phyloP scores from a whole-genome alignment of 2,329 filamentous ascomycete species.

The Esteya vermicola region DNA sequence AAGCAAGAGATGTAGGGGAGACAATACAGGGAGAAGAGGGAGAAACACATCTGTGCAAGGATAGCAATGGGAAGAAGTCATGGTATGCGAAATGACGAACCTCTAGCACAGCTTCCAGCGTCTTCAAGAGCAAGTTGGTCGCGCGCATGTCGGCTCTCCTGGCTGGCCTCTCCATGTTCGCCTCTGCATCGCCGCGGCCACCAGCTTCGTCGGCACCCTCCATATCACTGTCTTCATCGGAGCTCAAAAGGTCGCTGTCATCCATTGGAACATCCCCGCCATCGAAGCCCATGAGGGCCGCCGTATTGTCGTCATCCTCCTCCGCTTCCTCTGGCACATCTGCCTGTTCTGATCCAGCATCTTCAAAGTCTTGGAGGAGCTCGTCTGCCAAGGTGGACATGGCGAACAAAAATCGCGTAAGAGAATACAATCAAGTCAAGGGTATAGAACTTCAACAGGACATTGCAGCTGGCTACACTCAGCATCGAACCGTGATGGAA shows the following conservation, averaged over 20 bases:
- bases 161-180: constrained; percentile 72
- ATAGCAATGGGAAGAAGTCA: too few relatives aligned
- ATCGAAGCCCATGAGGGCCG: constrained; percentile 20
- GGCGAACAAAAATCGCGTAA: not conserved
- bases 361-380: constrained; percentile 80
- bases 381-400: constrained; percentile 93
- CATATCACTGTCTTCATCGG: constrained; percentile 47
- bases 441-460: not conserved
- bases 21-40: constrained; percentile 1
- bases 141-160: constrained; percentile 63
- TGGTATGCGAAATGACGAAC: too few relatives aligned
- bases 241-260: constrained; percentile 41
- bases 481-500: too few relatives aligned
- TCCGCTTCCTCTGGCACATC: constrained; percentile 40
- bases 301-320: constrained; percentile 26
- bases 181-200: constrained; percentile 56
- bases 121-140: constrained; percentile 69
- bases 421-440: not conserved
- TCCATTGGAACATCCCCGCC: constrained; percentile 42
- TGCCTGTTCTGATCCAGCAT: constrained; percentile 65
- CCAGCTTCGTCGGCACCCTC: constrained; percentile 33
- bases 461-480: not conserved
- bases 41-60: too few relatives aligned
- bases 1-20: constrained; percentile 9
- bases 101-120: constrained; percentile 66